Evolutionary conservation across 345 rosid species (phyloP), one percentile per base, ranked within the genome.

Genomic region (Syzygium oleosum): DNA sequence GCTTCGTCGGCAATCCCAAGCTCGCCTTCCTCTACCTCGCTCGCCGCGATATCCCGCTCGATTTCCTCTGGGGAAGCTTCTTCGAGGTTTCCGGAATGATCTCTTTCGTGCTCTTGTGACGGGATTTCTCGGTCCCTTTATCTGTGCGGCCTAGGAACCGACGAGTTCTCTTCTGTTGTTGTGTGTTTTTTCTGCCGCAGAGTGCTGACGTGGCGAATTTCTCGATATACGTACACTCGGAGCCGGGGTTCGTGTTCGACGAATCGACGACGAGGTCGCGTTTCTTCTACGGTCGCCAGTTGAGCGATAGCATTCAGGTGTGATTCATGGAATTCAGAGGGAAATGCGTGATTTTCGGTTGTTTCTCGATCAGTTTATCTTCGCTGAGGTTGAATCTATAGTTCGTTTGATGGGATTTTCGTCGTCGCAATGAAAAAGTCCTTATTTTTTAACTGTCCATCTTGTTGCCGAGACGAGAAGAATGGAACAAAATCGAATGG

Each of bases 231-330:
- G 53, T 96, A 43, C 99, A 96, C 90, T 95, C 99, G 56, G 88
- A 87, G 85, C 99, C 99, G 23, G 98, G 97, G 9, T 95, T 95
- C 84, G 91, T 92, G 55, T 95, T 98, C 89, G 95, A 96, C 89
- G 95, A 94, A 87, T 88, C 93, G 31, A 93, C 97, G 14, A 90
- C 98, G 7, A 87, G 96, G 88, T 96, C 99, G 5, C 93, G 85
- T 52, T 94, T 96, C 94, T 96, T 98, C 61, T 91, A 93, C 58
- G 92, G 93, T 88, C 95, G 98, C 9, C 99, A 98, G 88, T 89
- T 98, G 89, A 88, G 88, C 85, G 90, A 94, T 87, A 94, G 96
- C 88, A 93, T 96, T 78, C 93, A 93, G 99, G 99, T 90, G 99
- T 90, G 54, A 84, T 56, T 51, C 85, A 16, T 31, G 61, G 53